Evolutionary conservation across 2,329 filamentous ascomycete genomes (phyloP), one percentile per base, ranked within the genome.

Genomic region (Macroventuria anomochaeta): DNA sequence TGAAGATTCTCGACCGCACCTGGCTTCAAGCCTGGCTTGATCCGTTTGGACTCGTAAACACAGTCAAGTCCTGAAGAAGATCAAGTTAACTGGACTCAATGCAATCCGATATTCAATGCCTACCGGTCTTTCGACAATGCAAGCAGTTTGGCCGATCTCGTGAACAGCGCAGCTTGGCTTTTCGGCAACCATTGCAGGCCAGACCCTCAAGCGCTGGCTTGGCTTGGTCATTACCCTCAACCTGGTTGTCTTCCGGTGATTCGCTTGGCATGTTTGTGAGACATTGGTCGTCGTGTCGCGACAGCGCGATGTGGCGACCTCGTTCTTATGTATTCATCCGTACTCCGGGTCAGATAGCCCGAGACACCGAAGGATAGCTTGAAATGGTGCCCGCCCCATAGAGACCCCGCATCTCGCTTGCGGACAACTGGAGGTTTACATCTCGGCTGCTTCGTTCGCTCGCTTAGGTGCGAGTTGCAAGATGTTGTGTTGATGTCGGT

Each of bases 1-100:
- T 63, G 60, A 2, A 63, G 40, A 34, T 63, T 61, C 18, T 63
- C 60, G 20, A 63, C 54, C n/a, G 60, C 60, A n/a, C 60, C 60
- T 26, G 55, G 29, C 33, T 63, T 63, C 20, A 63, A 31, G 5
- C 60, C 60, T 13, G 60, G 60, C 34, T 59, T 61, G 28, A 52
- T 37, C 11, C 60, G 53, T 32, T 59, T 63, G 7, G 58, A 42
- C 32, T 63, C 58, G 28, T 63, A 63, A 10, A 61, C 41, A 41
- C 61, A 63, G 1, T 56, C 51, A n/a, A 56, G 46, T 18, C 58
- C 61, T 63, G 15, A 6, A 21, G 2, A 4, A n/a, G 4, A 20
- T 36, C 20, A 26, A 18, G 18, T 17, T 25, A 36, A 18, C 12
- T 17, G 32, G n/a, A 11, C 7, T 5, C n/a, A 11, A 12, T 20